phyloP scores from a whole-genome alignment of 2,329 filamentous ascomycete genomes.

The Penicillium sp. region DNA sequence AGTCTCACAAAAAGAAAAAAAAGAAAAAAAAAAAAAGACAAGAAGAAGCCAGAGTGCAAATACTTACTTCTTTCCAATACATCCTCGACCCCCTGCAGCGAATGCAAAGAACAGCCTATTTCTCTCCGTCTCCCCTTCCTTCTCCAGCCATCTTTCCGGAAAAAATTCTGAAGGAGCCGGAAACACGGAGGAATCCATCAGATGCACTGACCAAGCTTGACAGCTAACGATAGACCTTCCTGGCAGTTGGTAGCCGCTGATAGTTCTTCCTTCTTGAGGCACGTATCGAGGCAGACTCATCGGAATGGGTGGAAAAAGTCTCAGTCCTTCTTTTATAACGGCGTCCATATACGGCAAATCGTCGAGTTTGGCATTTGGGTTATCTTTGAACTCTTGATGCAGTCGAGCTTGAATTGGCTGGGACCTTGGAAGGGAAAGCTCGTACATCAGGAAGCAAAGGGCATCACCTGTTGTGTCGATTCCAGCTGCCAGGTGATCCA shows the following conservation, averaged over 20 bases:
- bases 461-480: constrained; percentile 2
- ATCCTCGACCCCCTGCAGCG: background rate
- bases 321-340: background rate
- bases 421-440: background rate
- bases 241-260: background rate
- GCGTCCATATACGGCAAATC: constrained; percentile 2
- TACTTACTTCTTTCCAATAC: constrained; percentile 4
- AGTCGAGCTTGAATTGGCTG: background rate
- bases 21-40: too few relatives aligned
- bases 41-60: too few relatives aligned
- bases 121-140: background rate
- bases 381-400: background rate
- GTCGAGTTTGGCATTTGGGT: background rate
- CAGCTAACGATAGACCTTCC: constrained; percentile 1
- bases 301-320: background rate
- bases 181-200: background rate
- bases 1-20: too few relatives aligned
- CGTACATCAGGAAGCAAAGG: constrained; percentile 2
- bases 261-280: background rate
- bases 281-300: constrained; percentile 2
- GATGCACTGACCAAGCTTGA: background rate
- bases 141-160: background rate
- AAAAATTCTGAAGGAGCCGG: background rate
- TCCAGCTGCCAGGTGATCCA: constrained; percentile 1
- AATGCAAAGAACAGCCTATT: constrained; percentile 1